phyloP scores from a whole-genome alignment of 2,329 filamentous ascomycete genomes.

The Chaetomium strumarium region DNA sequence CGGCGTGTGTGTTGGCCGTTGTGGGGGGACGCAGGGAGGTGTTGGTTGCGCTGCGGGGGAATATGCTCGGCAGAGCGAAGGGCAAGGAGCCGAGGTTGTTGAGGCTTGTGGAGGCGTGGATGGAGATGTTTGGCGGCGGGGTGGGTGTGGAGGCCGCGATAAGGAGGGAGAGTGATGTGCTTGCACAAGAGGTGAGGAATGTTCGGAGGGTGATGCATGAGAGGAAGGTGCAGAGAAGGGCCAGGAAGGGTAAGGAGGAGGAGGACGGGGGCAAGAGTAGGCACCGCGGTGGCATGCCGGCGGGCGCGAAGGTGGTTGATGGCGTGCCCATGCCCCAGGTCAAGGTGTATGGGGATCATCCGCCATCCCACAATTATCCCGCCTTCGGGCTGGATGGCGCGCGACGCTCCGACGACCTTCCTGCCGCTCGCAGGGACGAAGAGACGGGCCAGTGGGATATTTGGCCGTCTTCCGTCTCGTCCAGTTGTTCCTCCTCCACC shows the following conservation, averaged over 20 bases:
- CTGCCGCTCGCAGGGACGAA: too few species aligned
- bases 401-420: neutral
- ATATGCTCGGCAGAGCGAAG: slow-evolving; percentile 35
- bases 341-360: neutral
- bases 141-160: slow-evolving; percentile 5
- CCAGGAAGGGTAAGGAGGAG: neutral
- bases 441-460: neutral
- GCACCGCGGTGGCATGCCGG: neutral
- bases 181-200: slow-evolving; percentile 8
- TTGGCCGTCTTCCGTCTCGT: neutral
- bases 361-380: neutral
- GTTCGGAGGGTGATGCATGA: slow-evolving; percentile 1
- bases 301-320: neutral
- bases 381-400: neutral
- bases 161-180: slow-evolving; percentile 3
- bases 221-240: slow-evolving; percentile 1
- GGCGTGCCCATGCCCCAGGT: neutral
- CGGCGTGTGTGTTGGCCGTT: slow-evolving; percentile 47
- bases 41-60: slow-evolving; percentile 41
- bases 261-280: neutral
- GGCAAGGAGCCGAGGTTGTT: slow-evolving; percentile 32
- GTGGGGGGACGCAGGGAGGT: slow-evolving; percentile 39
- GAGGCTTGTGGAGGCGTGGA: slow-evolving; percentile 41
- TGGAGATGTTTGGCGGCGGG: slow-evolving; percentile 28
- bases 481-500: neutral